These are phyloP conservation scores for Backusella psychrophila DNA, from an alignment of 192 early-diverging fungal genomes.

Conservation along the genomic window DNA sequence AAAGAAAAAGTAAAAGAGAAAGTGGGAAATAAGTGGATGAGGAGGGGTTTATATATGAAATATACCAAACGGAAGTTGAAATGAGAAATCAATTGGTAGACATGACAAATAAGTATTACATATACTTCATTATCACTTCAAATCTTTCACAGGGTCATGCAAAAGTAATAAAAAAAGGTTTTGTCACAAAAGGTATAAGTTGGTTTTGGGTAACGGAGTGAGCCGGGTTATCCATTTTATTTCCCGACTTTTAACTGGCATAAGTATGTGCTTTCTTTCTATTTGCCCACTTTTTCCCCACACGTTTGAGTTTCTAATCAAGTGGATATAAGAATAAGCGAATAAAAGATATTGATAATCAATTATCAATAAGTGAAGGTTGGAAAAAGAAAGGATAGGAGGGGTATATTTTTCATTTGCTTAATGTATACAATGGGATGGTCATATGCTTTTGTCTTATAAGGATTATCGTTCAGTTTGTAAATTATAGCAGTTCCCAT, in stretches of 20 bases:
- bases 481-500: not conserved
- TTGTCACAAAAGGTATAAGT: not conserved
- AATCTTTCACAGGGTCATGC: conserved; percentile 15
- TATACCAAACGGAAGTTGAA: not conserved
- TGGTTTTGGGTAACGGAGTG: not conserved
- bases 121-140: not conserved
- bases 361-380: not conserved
- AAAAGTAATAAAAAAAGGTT: not conserved
- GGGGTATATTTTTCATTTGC: not conserved
- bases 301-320: not conserved
- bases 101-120: conserved; percentile 13
- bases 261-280: not conserved
- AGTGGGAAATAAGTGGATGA: not conserved
- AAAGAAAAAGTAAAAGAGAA: not conserved
- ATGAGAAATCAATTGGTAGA: not conserved
- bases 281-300: not conserved
- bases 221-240: not conserved
- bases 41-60: not conserved
- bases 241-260: not conserved
- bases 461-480: not conserved
- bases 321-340: conserved; percentile 5
- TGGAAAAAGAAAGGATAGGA: not conserved
- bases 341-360: not conserved
- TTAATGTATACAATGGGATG: too few relatives aligned
- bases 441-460: not conserved